Evolutionary conservation across 2,329 filamentous ascomycete species (phyloP).

Genomic region (Plenodomus tracheiphilus): DNA sequence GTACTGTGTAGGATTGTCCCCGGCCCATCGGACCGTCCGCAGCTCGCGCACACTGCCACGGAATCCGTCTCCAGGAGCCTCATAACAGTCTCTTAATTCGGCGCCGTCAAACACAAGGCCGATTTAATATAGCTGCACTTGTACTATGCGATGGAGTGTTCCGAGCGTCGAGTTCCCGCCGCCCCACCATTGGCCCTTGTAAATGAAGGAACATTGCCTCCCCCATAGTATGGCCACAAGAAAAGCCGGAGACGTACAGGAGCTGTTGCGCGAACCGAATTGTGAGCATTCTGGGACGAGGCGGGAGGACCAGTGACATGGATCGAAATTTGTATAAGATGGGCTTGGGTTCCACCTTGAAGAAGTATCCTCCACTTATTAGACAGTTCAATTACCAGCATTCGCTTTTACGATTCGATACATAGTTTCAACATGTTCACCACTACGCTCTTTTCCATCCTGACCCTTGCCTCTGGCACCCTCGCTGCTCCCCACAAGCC

Average conservation of each 20-base stretch:
- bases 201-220: conserved; percentile 17
- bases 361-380: not conserved
- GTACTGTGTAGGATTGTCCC: not conserved
- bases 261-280: not conserved
- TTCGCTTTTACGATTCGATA: not conserved
- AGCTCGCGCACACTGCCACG: conserved; percentile 16
- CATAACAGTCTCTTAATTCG: conserved; percentile 8
- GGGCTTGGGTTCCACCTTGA: not conserved
- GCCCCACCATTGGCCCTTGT: conserved; percentile 16
- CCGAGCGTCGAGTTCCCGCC: conserved; percentile 15
- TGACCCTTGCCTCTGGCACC: conserved; percentile 25
- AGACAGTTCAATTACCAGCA: not conserved
- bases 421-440: conserved; percentile 25
- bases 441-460: conserved; percentile 20
- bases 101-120: conserved; percentile 7
- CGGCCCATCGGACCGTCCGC: conserved; percentile 10
- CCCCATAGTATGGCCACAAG: conserved; percentile 16
- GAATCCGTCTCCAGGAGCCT: conserved; percentile 9
- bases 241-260: conserved; percentile 8
- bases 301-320: not conserved
- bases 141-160: conserved; percentile 26
- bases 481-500: conserved; percentile 28
- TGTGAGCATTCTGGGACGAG: conserved; percentile 7
- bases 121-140: not conserved
- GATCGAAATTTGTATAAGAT: conserved; percentile 17